Conservation (phyloP, 2,329 filamentous ascomycete species). For the Trichoderma sp. region DNA sequence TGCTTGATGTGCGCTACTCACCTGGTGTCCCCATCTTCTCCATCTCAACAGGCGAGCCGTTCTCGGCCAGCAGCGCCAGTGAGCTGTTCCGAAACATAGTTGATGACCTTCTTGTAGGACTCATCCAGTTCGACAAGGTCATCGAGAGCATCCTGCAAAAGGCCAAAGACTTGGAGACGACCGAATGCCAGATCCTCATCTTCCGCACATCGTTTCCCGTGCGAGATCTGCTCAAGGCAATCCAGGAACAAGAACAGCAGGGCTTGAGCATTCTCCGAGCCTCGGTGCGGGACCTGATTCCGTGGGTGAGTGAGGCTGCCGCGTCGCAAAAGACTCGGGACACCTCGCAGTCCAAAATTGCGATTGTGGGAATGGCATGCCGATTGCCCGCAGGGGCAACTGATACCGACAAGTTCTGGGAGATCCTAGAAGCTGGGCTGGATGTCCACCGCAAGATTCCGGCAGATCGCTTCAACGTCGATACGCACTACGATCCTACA, state of each 20-base stretch:
- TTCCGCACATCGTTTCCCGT: background rate
- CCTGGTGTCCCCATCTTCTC: background rate
- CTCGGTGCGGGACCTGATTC: background rate
- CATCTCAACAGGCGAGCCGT: background rate
- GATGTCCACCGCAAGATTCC: slow-evolving; percentile 68
- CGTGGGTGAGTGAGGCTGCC: background rate
- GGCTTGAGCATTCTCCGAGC: background rate
- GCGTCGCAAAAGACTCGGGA: background rate
- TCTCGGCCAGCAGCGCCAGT: background rate
- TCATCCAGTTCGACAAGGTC: background rate
- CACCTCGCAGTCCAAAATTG: slow-evolving; percentile 59
- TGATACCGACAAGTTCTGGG: slow-evolving; percentile 56
- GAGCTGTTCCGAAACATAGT: background rate
- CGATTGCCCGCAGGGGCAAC: slow-evolving; percentile 49
- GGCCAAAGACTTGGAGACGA: background rate
- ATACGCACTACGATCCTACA: slow-evolving; percentile 66
- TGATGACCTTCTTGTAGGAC: background rate
- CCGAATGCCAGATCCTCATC: background rate
- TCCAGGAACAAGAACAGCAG: background rate
- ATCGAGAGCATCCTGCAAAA: background rate
- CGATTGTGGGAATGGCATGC: slow-evolving; percentile 69
- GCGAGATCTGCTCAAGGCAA: background rate
- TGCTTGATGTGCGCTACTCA: background rate
- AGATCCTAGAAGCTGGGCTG: slow-evolving; percentile 65
- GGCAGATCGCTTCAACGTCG: slow-evolving; percentile 66